Base-by-base conservation (phyloP, 2,329 filamentous ascomycete genomes). In the Hawksworthiomyces lignivorus region DNA sequence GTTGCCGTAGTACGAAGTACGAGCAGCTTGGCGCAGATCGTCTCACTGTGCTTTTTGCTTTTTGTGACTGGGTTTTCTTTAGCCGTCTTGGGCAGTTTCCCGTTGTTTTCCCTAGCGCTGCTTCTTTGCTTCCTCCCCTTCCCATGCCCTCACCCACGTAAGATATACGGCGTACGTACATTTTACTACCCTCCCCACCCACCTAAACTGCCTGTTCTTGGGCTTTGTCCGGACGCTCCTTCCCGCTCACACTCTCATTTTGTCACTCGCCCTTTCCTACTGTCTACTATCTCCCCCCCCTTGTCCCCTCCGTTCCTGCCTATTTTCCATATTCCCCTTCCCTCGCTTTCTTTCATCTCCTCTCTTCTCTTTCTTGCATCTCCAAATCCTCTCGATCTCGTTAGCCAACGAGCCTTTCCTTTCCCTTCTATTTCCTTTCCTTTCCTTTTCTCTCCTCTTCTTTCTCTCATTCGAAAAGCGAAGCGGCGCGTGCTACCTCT, bases 361-460 rank as follows among this genome's bases (percentile, higher is more conserved):
- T 32, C 28, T 9, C 18, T 31, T 33, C 24, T 36, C 22, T 38
- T 35, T 32, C 30, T 17, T 29, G 24, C 26, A 28, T 40, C 39
- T 40, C 27, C 39, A 42, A 42, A 31, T 33, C 20, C 29, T 37
- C 33, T 36, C 39, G 26, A 15, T 21, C 12, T 35, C 27, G 39
- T 36, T 22, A 20, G 36, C 39, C 39, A 36, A 41, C 33, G 18
- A 41, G 27, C 37, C 8, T 15, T 27, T 14, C 15, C 22, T 27
- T 26, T 22, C 24, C 18, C 32, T 31, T 19, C 27, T 26, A 7
- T 34, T 46, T 40, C 26, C 26, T 27, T 42, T 34, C 24, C 24
- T 26, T 26, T 12, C 24, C 24, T 12, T 26, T 26, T 12, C 8
- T 26, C 12, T 8, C 24, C 8, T 26, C 8, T 26, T 26, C 24